Percentiles rank a stretch among this genome's conserved stretches.
phyloP scores from a whole-genome alignment of 73 alveolate genomes.

The Breviolum minutum region DNA sequence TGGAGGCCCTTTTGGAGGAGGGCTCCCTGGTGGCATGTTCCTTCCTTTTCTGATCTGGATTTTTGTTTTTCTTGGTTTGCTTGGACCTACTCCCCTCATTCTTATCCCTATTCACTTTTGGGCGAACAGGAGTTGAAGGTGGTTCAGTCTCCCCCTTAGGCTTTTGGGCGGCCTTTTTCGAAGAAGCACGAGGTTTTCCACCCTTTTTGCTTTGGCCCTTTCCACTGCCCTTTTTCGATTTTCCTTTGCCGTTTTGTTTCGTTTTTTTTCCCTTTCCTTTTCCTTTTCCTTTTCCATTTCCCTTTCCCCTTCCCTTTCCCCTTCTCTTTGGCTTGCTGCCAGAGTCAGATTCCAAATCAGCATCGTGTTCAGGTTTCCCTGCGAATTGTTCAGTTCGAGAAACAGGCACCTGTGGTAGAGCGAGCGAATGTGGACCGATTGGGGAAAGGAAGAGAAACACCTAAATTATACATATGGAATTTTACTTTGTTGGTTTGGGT shows the following conservation, averaged over 20 bases:
- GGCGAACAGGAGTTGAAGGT: not conserved
- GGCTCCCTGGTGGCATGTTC: not conserved
- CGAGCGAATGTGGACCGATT: too few species aligned
- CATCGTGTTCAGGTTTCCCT: not conserved
- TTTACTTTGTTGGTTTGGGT: not conserved
- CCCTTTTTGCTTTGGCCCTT: not conserved
- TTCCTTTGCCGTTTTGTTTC: not conserved
- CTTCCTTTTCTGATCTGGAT: not conserved
- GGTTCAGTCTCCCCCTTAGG: not conserved
- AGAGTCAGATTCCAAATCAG: not conserved
- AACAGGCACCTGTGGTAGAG: not conserved
- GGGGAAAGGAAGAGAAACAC: not conserved
- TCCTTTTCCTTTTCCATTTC: not conserved
- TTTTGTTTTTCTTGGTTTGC: not conserved
- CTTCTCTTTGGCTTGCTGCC: not conserved
- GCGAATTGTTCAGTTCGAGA: conserved; percentile 22
- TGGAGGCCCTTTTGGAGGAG: not conserved
- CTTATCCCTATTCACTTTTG: not conserved
- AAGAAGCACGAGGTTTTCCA: not conserved
- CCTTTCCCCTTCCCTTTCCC: not conserved
- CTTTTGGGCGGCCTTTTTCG: not conserved
- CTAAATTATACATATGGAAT: not conserved
- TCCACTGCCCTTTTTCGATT: not conserved
- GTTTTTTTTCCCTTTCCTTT: not conserved
- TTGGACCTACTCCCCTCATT: not conserved